Conservation (phyloP, 352 stramenopile genomes). For the Plasmopara halstedii region DNA sequence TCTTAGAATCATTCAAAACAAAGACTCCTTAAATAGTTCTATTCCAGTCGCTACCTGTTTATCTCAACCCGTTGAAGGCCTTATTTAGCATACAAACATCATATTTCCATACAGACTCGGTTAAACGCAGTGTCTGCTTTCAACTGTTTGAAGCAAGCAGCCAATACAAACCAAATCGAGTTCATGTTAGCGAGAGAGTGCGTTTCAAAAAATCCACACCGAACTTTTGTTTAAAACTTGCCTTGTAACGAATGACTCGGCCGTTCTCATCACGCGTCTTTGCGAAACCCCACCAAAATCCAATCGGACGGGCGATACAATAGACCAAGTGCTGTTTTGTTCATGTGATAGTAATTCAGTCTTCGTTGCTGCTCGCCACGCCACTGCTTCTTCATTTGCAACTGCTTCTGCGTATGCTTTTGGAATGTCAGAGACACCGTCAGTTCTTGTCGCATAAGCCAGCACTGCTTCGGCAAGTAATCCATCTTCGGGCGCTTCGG, state of each 20-base stretch:
- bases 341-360: too few relatives aligned
- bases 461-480: neutral
- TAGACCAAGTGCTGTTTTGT: too few relatives aligned
- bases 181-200: conserved; percentile 22
- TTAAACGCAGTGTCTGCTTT: conserved; percentile 31
- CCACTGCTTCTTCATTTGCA: neutral
- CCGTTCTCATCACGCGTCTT: too few relatives aligned
- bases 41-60: conserved; percentile 15
- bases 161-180: conserved; percentile 27
- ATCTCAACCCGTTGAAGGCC: conserved; percentile 14
- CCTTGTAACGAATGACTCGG: too few relatives aligned
- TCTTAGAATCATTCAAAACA: conserved; percentile 6
- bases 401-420: conserved; percentile 5
- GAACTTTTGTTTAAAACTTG: too few relatives aligned
- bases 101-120: conserved; percentile 10
- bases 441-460: neutral
- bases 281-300: too few relatives aligned
- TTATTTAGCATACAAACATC: conserved; percentile 8
- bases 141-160: conserved; percentile 25
- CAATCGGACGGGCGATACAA: too few relatives aligned
- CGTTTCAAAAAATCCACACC: too few relatives aligned
- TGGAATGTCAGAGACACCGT: neutral
- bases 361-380: too few relatives aligned
- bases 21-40: conserved; percentile 7
- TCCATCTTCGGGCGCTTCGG: too few relatives aligned